Evolutionary conservation across 2,329 filamentous ascomycete genomes (phyloP), one percentile per base, ranked within the genome.

Genomic region (Escovopsis sp.): DNA sequence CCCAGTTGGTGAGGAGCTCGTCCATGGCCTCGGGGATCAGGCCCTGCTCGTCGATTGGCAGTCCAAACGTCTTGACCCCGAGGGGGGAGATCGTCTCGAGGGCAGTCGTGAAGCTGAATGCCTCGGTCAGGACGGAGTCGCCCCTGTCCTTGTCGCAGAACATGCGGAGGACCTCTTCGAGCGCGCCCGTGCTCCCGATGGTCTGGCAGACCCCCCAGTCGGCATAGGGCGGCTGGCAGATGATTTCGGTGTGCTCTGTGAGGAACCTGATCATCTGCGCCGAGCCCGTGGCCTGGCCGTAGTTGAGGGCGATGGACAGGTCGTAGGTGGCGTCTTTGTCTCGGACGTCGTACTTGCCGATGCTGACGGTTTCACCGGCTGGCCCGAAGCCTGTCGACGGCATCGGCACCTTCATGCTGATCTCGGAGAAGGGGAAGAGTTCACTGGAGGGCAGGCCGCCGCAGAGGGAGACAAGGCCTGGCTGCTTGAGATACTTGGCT

Each of bases 201-300:
- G 80, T 88, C 65, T 95, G 71, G 42, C 79, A 80, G 53, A 84
- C 84, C 48, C 76, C 71, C 91, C 91, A 98, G 64, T 98, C 88
- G 14, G 79, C 72, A 57, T 96, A 96, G 0, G 84, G 85, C 13
- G 89, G 88, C 46, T 76, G 71, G 60, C 86, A 84, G 13, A 94
- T 78, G 43, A 96, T 76, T 63, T 98, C 89, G 0, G 88, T 94
- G 63, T 96, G 91, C 66, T 98, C 91, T 0, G 88, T 93, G 39
- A 96, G 71, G 65, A 84, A 96, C 45, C 91, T 79, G 47, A 95
- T 67, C 59, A 98, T 70, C 63, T 94, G 91, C 4, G 86, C 82
- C 10, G 85, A 77, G 14, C 91, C 91, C 14, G 78, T 78, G 8
- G 87, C 80, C 63, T 94, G 87, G 30, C 84, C 85, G 59, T 98